Conservation (phyloP, 129 eudicot species). For the Dittrichia graveolens region DNA sequence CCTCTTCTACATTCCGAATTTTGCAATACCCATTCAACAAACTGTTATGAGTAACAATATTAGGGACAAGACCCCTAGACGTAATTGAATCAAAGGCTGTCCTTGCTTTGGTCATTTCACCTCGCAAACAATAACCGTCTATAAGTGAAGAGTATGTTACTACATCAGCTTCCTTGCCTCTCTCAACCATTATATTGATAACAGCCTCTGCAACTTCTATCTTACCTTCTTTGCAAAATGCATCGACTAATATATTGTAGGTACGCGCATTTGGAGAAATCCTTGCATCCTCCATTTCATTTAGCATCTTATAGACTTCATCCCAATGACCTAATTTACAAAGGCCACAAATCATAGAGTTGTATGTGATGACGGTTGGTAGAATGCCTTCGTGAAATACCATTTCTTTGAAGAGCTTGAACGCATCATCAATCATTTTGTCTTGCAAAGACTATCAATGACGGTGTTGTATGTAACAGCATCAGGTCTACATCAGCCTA, state of each 20-base stretch:
- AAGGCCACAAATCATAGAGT: constrained; percentile 16
- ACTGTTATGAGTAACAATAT: not conserved
- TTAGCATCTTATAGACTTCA: constrained; percentile 14
- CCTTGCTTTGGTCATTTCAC: not conserved
- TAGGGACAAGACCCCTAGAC: constrained; percentile 1
- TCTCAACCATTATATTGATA: not conserved
- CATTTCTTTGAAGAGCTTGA: constrained; percentile 7
- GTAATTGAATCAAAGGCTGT: not conserved
- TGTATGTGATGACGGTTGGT: constrained; percentile 7
- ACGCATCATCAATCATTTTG: constrained; percentile 22
- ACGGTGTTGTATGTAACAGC: constrained; percentile 4
- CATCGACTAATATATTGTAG: constrained; percentile 5
- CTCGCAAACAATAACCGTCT: not conserved
- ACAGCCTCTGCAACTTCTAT: not conserved
- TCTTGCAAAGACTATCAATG: constrained; percentile 27
- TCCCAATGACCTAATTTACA: constrained; percentile 29
- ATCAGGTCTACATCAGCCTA: constrained; percentile 12
- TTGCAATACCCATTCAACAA: constrained; percentile 22
- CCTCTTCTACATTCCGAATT: constrained; percentile 3
- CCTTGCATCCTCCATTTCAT: constrained; percentile 21
- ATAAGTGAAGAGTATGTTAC: not conserved
- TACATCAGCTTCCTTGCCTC: not conserved
- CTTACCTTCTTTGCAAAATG: constrained; percentile 15
- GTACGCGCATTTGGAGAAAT: constrained; percentile 8
- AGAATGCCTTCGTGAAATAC: not conserved